phyloP scores from a whole-genome alignment of 2,329 filamentous ascomycete genomes.

The Aphanoascus verrucosus region DNA sequence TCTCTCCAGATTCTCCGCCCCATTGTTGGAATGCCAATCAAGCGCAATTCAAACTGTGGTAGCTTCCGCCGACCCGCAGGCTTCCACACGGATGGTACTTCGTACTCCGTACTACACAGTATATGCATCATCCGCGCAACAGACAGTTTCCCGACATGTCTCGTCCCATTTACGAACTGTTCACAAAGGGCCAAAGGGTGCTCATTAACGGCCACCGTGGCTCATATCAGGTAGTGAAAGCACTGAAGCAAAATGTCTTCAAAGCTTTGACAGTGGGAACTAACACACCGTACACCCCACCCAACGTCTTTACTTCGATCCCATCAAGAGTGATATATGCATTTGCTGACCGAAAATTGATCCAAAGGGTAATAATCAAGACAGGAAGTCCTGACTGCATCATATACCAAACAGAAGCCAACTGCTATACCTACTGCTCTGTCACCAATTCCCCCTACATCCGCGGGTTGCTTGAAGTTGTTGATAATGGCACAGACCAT shows the following conservation, averaged over 20 bases:
- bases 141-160: too few relatives aligned
- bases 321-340: not conserved
- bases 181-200: conserved; percentile 8
- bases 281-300: conserved; percentile 5
- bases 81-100: too few relatives aligned
- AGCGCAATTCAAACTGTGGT: too few relatives aligned
- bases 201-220: conserved; percentile 7
- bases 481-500: conserved; percentile 13
- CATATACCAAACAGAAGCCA: conserved; percentile 8
- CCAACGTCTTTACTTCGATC: too few relatives aligned
- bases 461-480: conserved; percentile 7
- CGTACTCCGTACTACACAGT: too few relatives aligned
- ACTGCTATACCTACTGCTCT: conserved; percentile 11
- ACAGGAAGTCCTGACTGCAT: not conserved
- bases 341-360: conserved; percentile 10
- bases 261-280: not conserved
- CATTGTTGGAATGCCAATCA: too few relatives aligned
- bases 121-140: too few relatives aligned
- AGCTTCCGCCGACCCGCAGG: too few relatives aligned
- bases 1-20: too few relatives aligned
- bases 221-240: conserved; percentile 8
- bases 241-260: conserved; percentile 12
- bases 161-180: conserved; percentile 10
- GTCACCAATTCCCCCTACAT: conserved; percentile 8
- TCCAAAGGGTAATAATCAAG: conserved; percentile 7